Evolutionary conservation across 2,329 filamentous ascomycete species (phyloP).

Genomic region (Leptographium flavum): DNA sequence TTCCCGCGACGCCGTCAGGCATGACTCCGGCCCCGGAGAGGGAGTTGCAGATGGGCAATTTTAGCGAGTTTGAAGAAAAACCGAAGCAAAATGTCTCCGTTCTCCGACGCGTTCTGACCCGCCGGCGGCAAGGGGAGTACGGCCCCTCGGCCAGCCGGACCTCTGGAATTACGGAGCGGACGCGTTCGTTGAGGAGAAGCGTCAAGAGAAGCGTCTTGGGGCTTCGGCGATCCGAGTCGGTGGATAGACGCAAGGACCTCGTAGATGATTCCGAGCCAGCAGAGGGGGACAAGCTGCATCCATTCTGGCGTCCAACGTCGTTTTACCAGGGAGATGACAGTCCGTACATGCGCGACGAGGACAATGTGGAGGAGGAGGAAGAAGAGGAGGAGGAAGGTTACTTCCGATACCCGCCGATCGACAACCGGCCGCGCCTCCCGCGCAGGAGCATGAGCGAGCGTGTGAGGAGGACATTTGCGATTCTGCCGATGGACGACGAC

Average conservation of each 20-base stretch:
- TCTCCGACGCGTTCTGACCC: constrained; percentile 29
- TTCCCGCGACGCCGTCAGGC: constrained; percentile 47
- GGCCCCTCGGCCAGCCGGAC: constrained; percentile 24
- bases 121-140: constrained; percentile 24
- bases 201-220: background rate
- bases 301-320: constrained; percentile 45
- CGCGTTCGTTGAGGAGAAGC: constrained; percentile 34
- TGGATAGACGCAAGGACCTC: constrained; percentile 14
- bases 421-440: constrained; percentile 30
- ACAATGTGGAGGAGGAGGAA: constrained; percentile 19
- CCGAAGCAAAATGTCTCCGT: constrained; percentile 32
- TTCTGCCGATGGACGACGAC: constrained; percentile 36
- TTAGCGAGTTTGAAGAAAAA: constrained; percentile 24
- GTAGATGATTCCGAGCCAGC: constrained; percentile 27
- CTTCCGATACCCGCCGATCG: constrained; percentile 32
- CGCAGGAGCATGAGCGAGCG: constrained; percentile 36
- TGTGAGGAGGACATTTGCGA: constrained; percentile 46
- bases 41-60: constrained; percentile 37
- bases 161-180: constrained; percentile 31
- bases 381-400: constrained; percentile 23
- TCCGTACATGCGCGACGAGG: constrained; percentile 16
- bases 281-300: constrained; percentile 42
- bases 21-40: constrained; percentile 40
- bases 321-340: constrained; percentile 19
- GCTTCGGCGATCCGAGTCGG: constrained; percentile 3